Conservation (phyloP, 345 rosid genomes). For the Clarkia xantiana region DNA sequence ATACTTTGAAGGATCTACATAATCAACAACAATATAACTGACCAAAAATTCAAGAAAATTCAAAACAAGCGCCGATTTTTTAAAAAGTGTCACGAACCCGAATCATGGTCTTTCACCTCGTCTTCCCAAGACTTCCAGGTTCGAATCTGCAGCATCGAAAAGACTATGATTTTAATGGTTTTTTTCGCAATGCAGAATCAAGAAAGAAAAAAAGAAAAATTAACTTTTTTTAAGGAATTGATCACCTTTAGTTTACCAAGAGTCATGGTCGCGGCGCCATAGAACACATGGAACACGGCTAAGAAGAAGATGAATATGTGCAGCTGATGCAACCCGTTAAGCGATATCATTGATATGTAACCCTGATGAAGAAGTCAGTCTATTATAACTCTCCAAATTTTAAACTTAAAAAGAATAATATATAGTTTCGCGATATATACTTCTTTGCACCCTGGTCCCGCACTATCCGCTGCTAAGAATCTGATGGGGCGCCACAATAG, state of each 20-base stretch:
- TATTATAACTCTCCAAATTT: background rate
- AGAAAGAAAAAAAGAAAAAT: background rate
- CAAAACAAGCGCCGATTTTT: too few species aligned
- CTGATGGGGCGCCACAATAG: constrained; percentile 31
- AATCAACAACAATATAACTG: background rate
- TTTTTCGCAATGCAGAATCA: background rate
- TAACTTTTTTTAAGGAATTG: background rate
- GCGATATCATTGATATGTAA: constrained; percentile 63
- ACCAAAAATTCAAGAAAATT: too few species aligned
- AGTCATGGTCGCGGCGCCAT: constrained; percentile 68
- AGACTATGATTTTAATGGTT: background rate
- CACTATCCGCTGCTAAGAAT: constrained; percentile 22
- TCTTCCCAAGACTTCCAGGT: constrained; percentile 83
- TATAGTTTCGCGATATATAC: constrained; percentile 13
- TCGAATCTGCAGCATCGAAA: constrained; percentile 49
- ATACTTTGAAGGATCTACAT: constrained; percentile 59
- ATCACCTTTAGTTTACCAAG: constrained; percentile 83
- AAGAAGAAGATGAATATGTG: constrained; percentile 90
- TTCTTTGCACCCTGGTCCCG: constrained; percentile 12
- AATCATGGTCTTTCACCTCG: too few species aligned
- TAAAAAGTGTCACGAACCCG: too few species aligned
- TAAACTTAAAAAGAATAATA: background rate
- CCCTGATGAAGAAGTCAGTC: constrained; percentile 25
- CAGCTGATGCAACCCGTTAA: constrained; percentile 71
- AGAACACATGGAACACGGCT: constrained; percentile 79